These are phyloP conservation scores for Polyplosphaeria fusca DNA, from an alignment of 495 filamentous ascomycete genomes.

Conservation along the genomic window DNA sequence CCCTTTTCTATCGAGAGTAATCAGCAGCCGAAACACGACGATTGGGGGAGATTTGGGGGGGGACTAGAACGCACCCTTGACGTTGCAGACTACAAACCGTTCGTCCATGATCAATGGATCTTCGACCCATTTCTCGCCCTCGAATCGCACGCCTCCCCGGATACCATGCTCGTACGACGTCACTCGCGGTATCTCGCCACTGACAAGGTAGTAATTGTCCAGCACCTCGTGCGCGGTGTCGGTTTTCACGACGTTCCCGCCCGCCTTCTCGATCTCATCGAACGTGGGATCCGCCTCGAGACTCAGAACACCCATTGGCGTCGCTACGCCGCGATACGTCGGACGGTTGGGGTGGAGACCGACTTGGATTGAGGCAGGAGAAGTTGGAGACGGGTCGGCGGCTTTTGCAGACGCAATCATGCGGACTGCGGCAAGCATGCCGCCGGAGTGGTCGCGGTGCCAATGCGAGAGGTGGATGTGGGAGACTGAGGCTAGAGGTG, in stretches of 20 bases:
- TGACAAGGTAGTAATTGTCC: slow-evolving; percentile 56
- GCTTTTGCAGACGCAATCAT: slow-evolving; percentile 43
- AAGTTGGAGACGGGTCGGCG: slow-evolving; percentile 11
- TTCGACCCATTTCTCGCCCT: slow-evolving; percentile 50
- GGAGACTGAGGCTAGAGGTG: slow-evolving; percentile 45
- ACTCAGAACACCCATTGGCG: slow-evolving; percentile 45
- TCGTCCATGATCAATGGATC: slow-evolving; percentile 59
- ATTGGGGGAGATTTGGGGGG: no score
- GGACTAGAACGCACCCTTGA: slow-evolving; percentile 45
- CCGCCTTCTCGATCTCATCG: slow-evolving; percentile 49
- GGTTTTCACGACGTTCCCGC: slow-evolving; percentile 47
- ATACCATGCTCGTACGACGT: slow-evolving; percentile 56
- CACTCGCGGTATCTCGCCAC: slow-evolving; percentile 55
- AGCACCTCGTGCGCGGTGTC: slow-evolving; percentile 51
- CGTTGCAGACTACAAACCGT: slow-evolving; percentile 56
- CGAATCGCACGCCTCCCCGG: slow-evolving; percentile 49
- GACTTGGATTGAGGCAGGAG: slow-evolving; percentile 38
- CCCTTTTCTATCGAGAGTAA: slow-evolving; percentile 53
- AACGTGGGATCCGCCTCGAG: slow-evolving; percentile 59
- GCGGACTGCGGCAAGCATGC: slow-evolving; percentile 52
- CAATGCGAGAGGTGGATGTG: slow-evolving; percentile 51
- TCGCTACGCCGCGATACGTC: slow-evolving; percentile 52
- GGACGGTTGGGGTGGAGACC: slow-evolving; percentile 58
- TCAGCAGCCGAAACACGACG: no score
- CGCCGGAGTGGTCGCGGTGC: slow-evolving; percentile 63